Conservation (phyloP, 2,329 filamentous ascomycete species). For the Rutstroemia sydowiana region DNA sequence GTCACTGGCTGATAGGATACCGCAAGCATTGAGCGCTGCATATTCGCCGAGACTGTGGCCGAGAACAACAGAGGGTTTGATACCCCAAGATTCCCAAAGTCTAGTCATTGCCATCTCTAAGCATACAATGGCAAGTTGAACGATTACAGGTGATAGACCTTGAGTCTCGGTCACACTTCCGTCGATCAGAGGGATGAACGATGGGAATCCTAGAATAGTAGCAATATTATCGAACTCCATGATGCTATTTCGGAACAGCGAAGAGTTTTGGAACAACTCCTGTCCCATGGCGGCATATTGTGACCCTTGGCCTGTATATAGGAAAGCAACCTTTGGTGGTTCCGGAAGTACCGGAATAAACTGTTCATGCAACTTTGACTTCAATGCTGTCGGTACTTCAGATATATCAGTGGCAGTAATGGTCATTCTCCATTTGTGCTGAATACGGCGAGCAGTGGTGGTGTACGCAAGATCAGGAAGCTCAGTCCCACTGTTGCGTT, state of each 20-base stretch:
- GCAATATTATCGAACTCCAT: slow-evolving; percentile 9
- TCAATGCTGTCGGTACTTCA: slow-evolving; percentile 32
- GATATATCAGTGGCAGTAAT: slow-evolving; percentile 31
- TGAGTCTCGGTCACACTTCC: slow-evolving; percentile 2
- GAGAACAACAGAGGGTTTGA: slow-evolving; percentile 38
- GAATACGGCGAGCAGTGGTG: slow-evolving; percentile 42
- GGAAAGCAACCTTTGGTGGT: slow-evolving; percentile 27
- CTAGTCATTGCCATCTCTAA: slow-evolving; percentile 8
- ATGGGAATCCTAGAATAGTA: slow-evolving; percentile 7
- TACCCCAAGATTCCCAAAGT: slow-evolving; percentile 9
- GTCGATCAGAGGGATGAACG: slow-evolving; percentile 6
- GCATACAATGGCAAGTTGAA: slow-evolving; percentile 8
- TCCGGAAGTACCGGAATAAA: slow-evolving; percentile 8
- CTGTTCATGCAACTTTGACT: slow-evolving; percentile 8
- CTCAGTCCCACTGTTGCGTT: slow-evolving; percentile 18
- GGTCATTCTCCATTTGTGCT: slow-evolving; percentile 50
- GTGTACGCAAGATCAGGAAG: slow-evolving; percentile 28
- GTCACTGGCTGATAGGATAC: slow-evolving; percentile 62
- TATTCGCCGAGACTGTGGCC: slow-evolving; percentile 38
- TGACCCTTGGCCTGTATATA: slow-evolving; percentile 12
- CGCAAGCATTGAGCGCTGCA: slow-evolving; percentile 61
- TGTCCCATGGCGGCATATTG: slow-evolving; percentile 10
- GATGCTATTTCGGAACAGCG: slow-evolving; percentile 4
- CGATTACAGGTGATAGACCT: slow-evolving; percentile 6
- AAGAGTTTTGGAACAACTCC: slow-evolving; percentile 7